Percentiles rank a stretch among this genome's conserved stretches.
phyloP scores from a whole-genome alignment of 2,329 filamentous ascomycete genomes.

The Neonectria neomacrospora region DNA sequence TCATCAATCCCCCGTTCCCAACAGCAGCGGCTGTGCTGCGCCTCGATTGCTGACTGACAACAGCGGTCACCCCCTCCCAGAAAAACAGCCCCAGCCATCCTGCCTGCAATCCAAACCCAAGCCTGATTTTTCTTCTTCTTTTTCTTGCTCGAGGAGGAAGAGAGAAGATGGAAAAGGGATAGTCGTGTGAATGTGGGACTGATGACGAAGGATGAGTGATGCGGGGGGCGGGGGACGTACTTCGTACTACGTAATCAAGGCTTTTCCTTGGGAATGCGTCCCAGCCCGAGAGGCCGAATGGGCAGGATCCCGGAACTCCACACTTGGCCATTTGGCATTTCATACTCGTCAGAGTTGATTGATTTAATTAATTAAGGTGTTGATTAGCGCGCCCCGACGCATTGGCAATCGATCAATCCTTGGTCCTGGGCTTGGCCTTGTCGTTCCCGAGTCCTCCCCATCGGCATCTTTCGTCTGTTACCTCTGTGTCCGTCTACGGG shows the following conservation, averaged over 20 bases:
- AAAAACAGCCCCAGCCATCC: not conserved
- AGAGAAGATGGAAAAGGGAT: no score
- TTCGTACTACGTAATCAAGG: no score
- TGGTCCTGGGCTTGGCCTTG: not conserved
- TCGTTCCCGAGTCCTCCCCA: constrained; percentile 5
- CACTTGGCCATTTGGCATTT: constrained; percentile 1
- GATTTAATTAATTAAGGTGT: constrained; percentile 16
- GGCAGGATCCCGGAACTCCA: constrained; percentile 10
- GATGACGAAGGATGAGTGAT: no score
- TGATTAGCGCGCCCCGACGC: constrained; percentile 15
- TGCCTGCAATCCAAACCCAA: not conserved
- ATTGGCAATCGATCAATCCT: constrained; percentile 8
- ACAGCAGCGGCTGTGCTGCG: constrained; percentile 2
- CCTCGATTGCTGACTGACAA: constrained; percentile 9
- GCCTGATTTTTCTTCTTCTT: not conserved
- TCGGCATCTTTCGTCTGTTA: no score
- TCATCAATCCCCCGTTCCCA: constrained; percentile 2
- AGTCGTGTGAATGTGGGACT: no score
- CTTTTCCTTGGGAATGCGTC: no score
- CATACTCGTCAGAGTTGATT: not conserved
- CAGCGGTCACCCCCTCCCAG: not conserved
- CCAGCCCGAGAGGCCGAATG: constrained; percentile 2
- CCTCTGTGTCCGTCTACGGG: not conserved
- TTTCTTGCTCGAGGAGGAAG: no score
- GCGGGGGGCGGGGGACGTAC: no score